Base-by-base conservation (phyloP, 2,329 filamentous ascomycete species). In the Falciphora oryzae region DNA sequence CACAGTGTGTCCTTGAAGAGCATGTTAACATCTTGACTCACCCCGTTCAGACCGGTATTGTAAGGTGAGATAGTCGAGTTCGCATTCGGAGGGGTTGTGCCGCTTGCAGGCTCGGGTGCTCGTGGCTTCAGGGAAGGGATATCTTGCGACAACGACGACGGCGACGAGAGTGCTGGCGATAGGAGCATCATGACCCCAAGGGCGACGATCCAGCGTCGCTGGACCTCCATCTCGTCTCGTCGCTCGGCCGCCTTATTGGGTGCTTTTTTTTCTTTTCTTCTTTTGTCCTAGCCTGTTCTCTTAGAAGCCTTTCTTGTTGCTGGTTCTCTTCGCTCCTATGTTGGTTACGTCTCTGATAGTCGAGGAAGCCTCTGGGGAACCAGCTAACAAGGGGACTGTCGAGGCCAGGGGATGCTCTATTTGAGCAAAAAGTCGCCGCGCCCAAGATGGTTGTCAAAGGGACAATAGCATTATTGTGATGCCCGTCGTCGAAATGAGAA, bases 21-120 rank as follows among this genome's bases (percentile, higher is more conserved):
- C 68, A 85, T 73, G 72, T 89, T 88, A 68, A 81, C 76, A 1
- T 75, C 69, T 71, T 88, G 85, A 69, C 87, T 83, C 67, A 89
- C 86, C 64, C 86, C 86, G 69, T 82, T 83, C 66, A 89, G 79
- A 60, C 78, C 79, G 38, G 80, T 81, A 69, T 81, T 79, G 72
- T 81, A 89, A 25, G 83, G 81, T 18, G 81, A 79, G 65, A 88
- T 83, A 27, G 83, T 84, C 27, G 79, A 77, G 57, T 75, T 78
- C 28, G 79, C 72, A 61, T 74, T 71, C 44, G 44, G 44, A 53
- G 44, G 44, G 44, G 44, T 53, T 22, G 44, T 53, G n/a, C 44
- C 67, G 22, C 18, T 53, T n/a, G 44, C 22, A 11, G 44, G 44
- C 22, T 22, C n/a, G 22, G 44, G 22, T 10, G 44, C 22, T 10